Conservation (phyloP, 1,284 basidiomycete species). For the Coniferiporia sulphurascens region DNA sequence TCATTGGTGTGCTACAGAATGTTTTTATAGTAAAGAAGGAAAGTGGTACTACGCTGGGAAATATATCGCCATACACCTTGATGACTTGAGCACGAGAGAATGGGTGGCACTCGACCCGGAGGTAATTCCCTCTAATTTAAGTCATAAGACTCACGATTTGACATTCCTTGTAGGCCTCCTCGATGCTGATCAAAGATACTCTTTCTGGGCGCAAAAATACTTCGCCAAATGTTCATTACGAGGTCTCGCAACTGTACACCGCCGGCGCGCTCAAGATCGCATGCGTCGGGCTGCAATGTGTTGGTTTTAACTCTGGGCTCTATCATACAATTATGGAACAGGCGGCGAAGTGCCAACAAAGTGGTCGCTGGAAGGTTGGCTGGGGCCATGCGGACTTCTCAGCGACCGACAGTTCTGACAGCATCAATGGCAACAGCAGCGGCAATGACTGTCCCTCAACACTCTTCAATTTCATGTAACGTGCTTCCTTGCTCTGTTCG, state of each 20-base stretch:
- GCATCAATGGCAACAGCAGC: neutral
- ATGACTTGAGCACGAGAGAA: slow-evolving; percentile 58
- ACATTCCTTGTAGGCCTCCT: slow-evolving; percentile 44
- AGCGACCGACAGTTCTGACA: slow-evolving; percentile 1
- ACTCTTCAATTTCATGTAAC: slow-evolving; percentile 14
- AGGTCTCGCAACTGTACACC: slow-evolving; percentile 62
- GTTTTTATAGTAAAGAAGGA: slow-evolving; percentile 71
- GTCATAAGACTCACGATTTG: neutral
- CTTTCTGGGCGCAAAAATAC: slow-evolving; percentile 63
- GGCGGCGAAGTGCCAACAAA: slow-evolving; percentile 42
- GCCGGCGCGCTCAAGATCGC: slow-evolving; percentile 66
- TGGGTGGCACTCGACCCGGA: slow-evolving; percentile 62
- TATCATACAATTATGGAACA: slow-evolving; percentile 63
- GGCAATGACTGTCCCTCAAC: slow-evolving; percentile 1
- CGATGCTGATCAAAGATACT: slow-evolving; percentile 64
- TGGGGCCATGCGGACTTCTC: slow-evolving; percentile 14
- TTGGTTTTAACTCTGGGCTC: slow-evolving; percentile 58
- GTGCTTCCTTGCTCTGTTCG: neutral
- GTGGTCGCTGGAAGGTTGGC: slow-evolving; percentile 19
- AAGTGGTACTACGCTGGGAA: slow-evolving; percentile 79
- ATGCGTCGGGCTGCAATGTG: slow-evolving; percentile 67
- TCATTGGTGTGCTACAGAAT: slow-evolving; percentile 41
- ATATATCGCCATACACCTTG: slow-evolving; percentile 59
- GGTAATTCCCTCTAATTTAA: slow-evolving; percentile 34
- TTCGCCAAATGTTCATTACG: slow-evolving; percentile 70